phyloP scores from a whole-genome alignment of 1,284 basidiomycete species.

The Gymnopus androsaceus region DNA sequence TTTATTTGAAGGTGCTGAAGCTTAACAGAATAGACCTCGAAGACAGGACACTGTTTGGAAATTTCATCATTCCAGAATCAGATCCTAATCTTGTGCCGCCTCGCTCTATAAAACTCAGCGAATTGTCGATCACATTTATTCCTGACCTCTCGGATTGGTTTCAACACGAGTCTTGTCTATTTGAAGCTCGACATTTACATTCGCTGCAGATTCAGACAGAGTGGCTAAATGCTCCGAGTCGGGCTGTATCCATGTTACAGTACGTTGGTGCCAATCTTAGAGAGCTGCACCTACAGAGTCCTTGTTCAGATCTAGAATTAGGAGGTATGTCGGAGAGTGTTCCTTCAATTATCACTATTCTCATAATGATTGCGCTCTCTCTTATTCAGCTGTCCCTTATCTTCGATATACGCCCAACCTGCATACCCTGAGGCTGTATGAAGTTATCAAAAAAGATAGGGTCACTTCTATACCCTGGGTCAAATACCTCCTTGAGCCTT shows the following conservation, averaged over 20 bases:
- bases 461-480: slow-evolving; percentile 3
- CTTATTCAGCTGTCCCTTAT: neutral
- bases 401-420: slow-evolving; percentile 2
- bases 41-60: too few relatives aligned
- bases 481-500: neutral
- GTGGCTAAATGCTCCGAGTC: neutral
- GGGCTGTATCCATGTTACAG: neutral
- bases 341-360: too few relatives aligned
- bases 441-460: neutral
- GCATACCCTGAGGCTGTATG: neutral
- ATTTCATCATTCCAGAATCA: neutral
- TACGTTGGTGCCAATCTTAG: neutral
- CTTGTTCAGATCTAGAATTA: too few relatives aligned
- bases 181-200: neutral
- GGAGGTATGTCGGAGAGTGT: neutral
- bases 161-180: neutral
- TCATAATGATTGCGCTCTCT: too few relatives aligned
- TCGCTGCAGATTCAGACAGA: neutral
- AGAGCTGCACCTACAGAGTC: slow-evolving; percentile 8
- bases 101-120: slow-evolving; percentile 7
- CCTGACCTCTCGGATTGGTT: neutral
- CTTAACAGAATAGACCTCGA: too few relatives aligned
- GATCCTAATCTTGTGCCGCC: neutral
- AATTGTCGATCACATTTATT: neutral
- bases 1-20: neutral